A percentile compares a stretch with the other conserved stretches of the same genome.
Conservation (phyloP, 1,284 basidiomycete genomes). For the Ceratobasidium sp. region DNA sequence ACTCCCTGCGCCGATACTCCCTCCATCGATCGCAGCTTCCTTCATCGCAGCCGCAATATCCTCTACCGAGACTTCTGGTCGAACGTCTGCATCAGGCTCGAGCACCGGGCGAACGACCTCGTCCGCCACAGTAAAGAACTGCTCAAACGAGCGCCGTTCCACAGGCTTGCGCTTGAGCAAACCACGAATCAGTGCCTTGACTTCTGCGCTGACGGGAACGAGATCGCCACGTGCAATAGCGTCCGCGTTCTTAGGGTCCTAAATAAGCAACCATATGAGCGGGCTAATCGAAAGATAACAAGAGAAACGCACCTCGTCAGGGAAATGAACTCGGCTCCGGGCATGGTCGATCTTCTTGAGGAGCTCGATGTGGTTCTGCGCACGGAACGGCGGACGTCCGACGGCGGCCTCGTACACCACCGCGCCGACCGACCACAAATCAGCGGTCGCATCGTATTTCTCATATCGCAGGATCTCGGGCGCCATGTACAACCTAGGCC, state of each 20-base stretch:
- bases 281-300: background rate
- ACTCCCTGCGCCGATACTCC: slow-evolving; percentile 44
- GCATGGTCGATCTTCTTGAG: slow-evolving; percentile 87
- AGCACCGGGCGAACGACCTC: slow-evolving; percentile 80
- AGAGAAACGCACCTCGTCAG: slow-evolving; percentile 72
- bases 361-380: slow-evolving; percentile 95
- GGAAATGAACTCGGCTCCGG: slow-evolving; percentile 83
- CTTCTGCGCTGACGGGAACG: slow-evolving; percentile 74
- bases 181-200: slow-evolving; percentile 86
- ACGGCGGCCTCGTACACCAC: slow-evolving; percentile 96
- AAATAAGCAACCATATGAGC: background rate
- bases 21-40: slow-evolving; percentile 44
- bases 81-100: slow-evolving; percentile 64
- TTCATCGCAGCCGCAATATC: slow-evolving; percentile 41
- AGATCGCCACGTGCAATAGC: slow-evolving; percentile 44
- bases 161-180: slow-evolving; percentile 85
- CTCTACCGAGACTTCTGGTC: slow-evolving; percentile 41
- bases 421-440: slow-evolving; percentile 97
- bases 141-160: slow-evolving; percentile 88
- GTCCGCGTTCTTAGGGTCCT: slow-evolving; percentile 51
- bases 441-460: slow-evolving; percentile 97
- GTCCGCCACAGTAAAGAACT: slow-evolving; percentile 77
- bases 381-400: slow-evolving; percentile 92
- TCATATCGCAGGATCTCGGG: slow-evolving; percentile 97
- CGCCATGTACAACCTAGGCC: slow-evolving; percentile 96